Conservation (phyloP, 2,329 filamentous ascomycete species). For the Cytospora leucostoma region DNA sequence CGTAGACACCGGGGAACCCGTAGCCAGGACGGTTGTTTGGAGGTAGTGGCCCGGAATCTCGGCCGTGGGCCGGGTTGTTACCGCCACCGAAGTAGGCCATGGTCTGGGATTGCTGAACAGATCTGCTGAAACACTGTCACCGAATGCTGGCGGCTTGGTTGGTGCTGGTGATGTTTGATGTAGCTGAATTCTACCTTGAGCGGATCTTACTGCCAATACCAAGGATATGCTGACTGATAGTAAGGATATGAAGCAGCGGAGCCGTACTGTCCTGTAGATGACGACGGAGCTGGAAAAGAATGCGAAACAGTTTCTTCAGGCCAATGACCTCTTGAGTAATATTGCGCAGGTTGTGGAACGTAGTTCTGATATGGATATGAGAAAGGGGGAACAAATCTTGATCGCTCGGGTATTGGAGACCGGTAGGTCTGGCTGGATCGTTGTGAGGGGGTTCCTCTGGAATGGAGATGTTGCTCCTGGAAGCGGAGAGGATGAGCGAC, state of each 20-base stretch:
- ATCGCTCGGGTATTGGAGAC: not conserved
- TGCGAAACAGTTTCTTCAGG: not conserved
- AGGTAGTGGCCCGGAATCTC: conserved; percentile 11
- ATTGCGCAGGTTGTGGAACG: not conserved
- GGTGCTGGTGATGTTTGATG: rapidly evolving
- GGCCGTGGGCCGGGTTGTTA: conserved; percentile 19
- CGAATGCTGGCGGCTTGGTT: too few relatives aligned
- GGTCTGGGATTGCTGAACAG: not conserved
- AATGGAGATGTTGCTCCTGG: not conserved
- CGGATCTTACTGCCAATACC: not conserved
- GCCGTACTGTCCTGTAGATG: not conserved
- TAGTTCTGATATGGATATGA: not conserved
- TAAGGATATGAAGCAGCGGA: not conserved
- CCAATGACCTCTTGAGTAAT: not conserved
- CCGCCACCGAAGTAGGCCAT: conserved; percentile 14
- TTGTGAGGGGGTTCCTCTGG: not conserved
- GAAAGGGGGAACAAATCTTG: not conserved
- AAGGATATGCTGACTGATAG: not conserved
- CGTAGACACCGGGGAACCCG: not conserved
- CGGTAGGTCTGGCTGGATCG: not conserved
- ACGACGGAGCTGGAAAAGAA: not conserved
- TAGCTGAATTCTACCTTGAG: not conserved
- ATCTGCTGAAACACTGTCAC: not conserved
- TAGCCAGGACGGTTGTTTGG: not conserved
- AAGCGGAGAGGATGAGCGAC: not conserved